Evolutionary conservation across 208 protist species (phyloP), one percentile per base, ranked within the genome.

Genomic region (Acanthamoeba rhysodes): DNA sequence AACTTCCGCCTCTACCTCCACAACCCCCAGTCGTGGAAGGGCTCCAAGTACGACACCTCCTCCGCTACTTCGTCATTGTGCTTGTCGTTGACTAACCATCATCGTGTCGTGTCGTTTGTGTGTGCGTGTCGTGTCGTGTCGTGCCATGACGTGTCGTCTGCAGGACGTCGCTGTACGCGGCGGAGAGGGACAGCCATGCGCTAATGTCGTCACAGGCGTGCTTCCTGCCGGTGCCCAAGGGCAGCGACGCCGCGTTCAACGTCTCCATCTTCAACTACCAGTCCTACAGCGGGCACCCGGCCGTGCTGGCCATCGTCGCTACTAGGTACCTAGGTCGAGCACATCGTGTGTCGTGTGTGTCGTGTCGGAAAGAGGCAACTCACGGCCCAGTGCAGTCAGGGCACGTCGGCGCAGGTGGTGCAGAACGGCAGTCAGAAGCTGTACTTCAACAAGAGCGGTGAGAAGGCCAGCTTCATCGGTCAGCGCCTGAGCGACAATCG

Each of bases 211-310:
- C 74, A 16, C 93, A 95, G 62, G 93, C 93, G 18, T 95, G 93
- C 57, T 91, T 95, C 78, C 45, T 95, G 29, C 93, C 93, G 32
- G 82, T 95, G 16, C 57, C 93, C 34, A 14, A 95, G 27, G 82
- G 53, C 62, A 50, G 82, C 29, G 93, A 95, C 27, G 27, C 93
- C 50, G 91, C 53, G 22, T 95, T 95, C 74, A 95, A 95, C 53
- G 93, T 95, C 2, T 95, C 78, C 74, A 70, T 95, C 55, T 95
- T 29, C 50, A 95, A 95, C 66, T 95, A 95, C 66, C 93, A 95
- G 82, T 68, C 45, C 29, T 91, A 41, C 24, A 14, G 9, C 18
- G 66, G 53, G 6, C 20, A 95, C 16, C 93, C 93, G n/a, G 93
- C 93, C 4, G 93, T 95, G 34, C 50, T 95, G 4, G 93, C 82